These are phyloP conservation scores for Xylariomycetidae sp. DNA, from an alignment of 2,329 filamentous ascomycete genomes.

Conservation along the genomic window DNA sequence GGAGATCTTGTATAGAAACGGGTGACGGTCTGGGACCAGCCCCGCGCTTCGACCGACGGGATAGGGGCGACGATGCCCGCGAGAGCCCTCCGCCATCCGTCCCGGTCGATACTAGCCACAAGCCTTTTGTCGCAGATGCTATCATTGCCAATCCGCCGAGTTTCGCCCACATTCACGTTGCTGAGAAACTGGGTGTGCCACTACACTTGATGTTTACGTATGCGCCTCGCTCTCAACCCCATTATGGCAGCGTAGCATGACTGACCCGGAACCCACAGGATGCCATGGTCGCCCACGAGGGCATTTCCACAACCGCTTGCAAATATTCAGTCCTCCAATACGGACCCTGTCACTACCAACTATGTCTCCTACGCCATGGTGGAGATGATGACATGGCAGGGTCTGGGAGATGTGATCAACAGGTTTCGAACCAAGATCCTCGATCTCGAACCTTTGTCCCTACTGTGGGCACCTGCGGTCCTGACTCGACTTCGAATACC, in stretches of 20 bases:
- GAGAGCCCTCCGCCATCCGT: slow-evolving; percentile 7
- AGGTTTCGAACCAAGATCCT: slow-evolving; percentile 67
- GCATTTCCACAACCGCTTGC: slow-evolving; percentile 83
- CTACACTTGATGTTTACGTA: slow-evolving; percentile 72
- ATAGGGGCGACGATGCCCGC: slow-evolving; percentile 12
- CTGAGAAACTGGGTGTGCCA: slow-evolving; percentile 60
- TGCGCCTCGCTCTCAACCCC: too few relatives aligned
- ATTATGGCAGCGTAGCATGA: too few relatives aligned
- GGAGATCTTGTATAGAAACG: slow-evolving; percentile 69
- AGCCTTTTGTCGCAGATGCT: slow-evolving; percentile 28
- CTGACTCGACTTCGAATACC: slow-evolving; percentile 72
- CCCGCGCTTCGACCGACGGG: slow-evolving; percentile 32
- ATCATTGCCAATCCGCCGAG: slow-evolving; percentile 57
- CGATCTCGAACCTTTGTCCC: slow-evolving; percentile 70
- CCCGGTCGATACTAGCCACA: slow-evolving; percentile 15
- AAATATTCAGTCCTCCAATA: slow-evolving; percentile 66
- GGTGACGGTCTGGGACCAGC: slow-evolving; percentile 53
- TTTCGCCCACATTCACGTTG: slow-evolving; percentile 62
- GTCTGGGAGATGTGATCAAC: slow-evolving; percentile 86
- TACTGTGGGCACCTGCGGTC: slow-evolving; percentile 79
- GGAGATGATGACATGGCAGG: slow-evolving; percentile 92
- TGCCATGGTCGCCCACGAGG: slow-evolving; percentile 86
- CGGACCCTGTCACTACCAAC: slow-evolving; percentile 63
- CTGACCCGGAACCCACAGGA: too few relatives aligned
- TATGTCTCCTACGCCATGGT: slow-evolving; percentile 80